Evolutionary conservation across 345 rosid genomes (phyloP).

Genomic region (Pugionium cornutum): DNA sequence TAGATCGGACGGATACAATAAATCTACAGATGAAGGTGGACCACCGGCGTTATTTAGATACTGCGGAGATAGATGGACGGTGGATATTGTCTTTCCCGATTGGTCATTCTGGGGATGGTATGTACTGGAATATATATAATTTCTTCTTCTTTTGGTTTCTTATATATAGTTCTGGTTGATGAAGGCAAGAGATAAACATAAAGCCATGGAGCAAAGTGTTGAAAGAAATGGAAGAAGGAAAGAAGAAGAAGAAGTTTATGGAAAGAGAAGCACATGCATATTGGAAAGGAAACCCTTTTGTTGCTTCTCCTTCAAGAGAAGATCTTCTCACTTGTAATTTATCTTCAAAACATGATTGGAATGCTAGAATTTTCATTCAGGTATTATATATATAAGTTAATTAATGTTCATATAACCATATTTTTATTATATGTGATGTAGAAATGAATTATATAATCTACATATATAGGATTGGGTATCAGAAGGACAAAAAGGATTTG

Average conservation of each 20-base stretch:
- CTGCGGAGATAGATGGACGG: constrained; percentile 41
- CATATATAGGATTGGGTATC: constrained; percentile 66
- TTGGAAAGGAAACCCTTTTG: constrained; percentile 87
- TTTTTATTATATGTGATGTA: background rate
- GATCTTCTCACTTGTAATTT: constrained; percentile 71
- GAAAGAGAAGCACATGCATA: constrained; percentile 74
- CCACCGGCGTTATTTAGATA: constrained; percentile 58
- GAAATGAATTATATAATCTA: background rate
- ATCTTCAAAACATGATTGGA: constrained; percentile 67
- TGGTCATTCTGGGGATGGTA: constrained; percentile 69
- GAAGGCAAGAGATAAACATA: constrained; percentile 76
- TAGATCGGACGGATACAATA: constrained; percentile 29
- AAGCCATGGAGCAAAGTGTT: constrained; percentile 62
- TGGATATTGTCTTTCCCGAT: constrained; percentile 51
- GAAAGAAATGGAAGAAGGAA: constrained; percentile 54
- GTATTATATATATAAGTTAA: constrained; percentile 29
- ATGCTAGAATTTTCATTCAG: constrained; percentile 71
- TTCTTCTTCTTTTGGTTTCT: background rate
- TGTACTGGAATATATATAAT: background rate
- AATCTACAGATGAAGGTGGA: constrained; percentile 11
- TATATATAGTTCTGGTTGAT: constrained; percentile 3
- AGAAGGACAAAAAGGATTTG: constrained; percentile 68
- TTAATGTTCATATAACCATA: background rate
- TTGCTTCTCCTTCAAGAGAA: constrained; percentile 47
- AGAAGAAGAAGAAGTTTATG: constrained; percentile 50